Base-by-base conservation (phyloP, 2,329 filamentous ascomycete genomes). In the Scytalidium sp. region DNA sequence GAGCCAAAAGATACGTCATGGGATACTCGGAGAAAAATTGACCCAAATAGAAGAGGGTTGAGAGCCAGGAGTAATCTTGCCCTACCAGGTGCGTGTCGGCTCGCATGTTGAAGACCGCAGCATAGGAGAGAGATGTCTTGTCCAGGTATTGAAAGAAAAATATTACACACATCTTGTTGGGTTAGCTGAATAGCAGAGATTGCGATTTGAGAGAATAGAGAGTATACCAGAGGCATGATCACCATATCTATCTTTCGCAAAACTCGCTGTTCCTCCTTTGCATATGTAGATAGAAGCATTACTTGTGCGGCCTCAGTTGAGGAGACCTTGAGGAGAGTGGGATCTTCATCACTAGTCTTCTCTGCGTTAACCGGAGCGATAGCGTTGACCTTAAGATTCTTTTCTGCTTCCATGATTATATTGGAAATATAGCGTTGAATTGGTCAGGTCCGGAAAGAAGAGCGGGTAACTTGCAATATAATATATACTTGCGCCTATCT, bases 121-220 rank as follows among this genome's bases (percentile, higher is more conserved):
- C 75, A 58, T 78, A 79, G 54, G 68, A 74, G 1, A 79, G 64
- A 49, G 69, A 74, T 45, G 78, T 75, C 60, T 74, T 79, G 61
- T 78, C 70, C 8, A 75, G 59, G 43, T 74, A 74, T 43, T 74
- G 69, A 4, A 73, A 59, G 41, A 75, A 68, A 50, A 72, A 74
- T 21, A 72, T 64, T 27, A 67, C 62, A 53, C 71, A 73, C 64
- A 75, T 69, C 63, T 68, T 44, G 17, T 20, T 44, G 46, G 11
- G 4, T 10, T 17, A 23, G 27, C 10, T 41, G 13, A 40, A 27
- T 19, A n/a, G 17, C 13, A 19, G 10, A 13, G 20, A 19, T 25
- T 29, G 4, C 5, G 17, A 20, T n/a, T 19, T 2, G 13, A 41
- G 41, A 20, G 7, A 11, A 10, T 4, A 3, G 13, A 23, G 19